These are phyloP conservation scores for Cladosporium sp. DNA, from an alignment of 2,329 filamentous ascomycete species.

Conservation along the genomic window DNA sequence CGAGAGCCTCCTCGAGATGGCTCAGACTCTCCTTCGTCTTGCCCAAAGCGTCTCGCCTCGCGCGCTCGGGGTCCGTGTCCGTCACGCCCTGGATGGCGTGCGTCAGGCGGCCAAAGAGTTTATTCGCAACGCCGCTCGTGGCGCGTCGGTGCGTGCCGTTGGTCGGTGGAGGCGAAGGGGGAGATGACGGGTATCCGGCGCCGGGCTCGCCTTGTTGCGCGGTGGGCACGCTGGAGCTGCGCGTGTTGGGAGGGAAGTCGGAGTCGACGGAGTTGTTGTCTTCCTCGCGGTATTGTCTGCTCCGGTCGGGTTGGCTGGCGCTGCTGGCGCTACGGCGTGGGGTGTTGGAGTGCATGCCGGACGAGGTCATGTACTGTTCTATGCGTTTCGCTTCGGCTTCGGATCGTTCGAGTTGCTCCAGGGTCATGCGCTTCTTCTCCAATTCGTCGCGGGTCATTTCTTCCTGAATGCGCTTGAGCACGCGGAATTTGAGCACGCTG, in stretches of 20 bases:
- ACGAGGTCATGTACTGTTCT: slow-evolving; percentile 81
- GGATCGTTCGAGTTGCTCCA: slow-evolving; percentile 88
- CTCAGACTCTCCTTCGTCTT: slow-evolving; percentile 87
- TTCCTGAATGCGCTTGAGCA: slow-evolving; percentile 92
- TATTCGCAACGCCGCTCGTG: slow-evolving; percentile 80
- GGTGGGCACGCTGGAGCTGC: slow-evolving; percentile 15
- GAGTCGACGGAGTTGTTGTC: slow-evolving; percentile 92
- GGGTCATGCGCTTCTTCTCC: slow-evolving; percentile 73
- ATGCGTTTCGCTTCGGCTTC: slow-evolving; percentile 91
- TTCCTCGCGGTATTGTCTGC: slow-evolving; percentile 45
- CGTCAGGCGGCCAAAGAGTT: slow-evolving; percentile 91
- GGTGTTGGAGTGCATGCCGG: slow-evolving; percentile 56
- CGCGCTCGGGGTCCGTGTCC: slow-evolving; percentile 91
- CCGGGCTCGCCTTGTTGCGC: slow-evolving; percentile 25
- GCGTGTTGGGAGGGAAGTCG: slow-evolving; percentile 80
- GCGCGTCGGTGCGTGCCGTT: slow-evolving; percentile 65
- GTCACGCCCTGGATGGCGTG: slow-evolving; percentile 96
- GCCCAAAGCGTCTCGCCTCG: slow-evolving; percentile 85
- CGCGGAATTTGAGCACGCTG: slow-evolving; percentile 79
- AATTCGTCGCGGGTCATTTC: slow-evolving; percentile 96
- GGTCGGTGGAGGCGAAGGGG: slow-evolving; percentile 24
- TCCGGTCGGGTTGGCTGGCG: slow-evolving; percentile 33
- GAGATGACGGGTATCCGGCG: slow-evolving; percentile 12
- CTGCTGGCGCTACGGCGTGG: slow-evolving; percentile 60
- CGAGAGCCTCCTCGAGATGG: slow-evolving; percentile 84